Conservation (phyloP, 139 green algal genomes). For the Tetradesmus obliquus region DNA sequence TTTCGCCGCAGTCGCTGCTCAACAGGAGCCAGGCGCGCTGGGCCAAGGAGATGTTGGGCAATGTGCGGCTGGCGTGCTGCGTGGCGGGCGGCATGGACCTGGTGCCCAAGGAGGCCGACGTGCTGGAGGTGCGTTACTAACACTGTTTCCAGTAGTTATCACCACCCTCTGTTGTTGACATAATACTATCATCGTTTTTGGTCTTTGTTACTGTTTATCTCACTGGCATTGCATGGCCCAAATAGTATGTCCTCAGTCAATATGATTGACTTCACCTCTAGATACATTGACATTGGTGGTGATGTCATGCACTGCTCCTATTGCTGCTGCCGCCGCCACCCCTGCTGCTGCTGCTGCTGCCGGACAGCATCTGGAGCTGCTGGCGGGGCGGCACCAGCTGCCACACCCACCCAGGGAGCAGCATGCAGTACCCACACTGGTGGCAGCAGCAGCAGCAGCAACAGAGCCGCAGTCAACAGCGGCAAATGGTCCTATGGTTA, state of each 20-base stretch:
- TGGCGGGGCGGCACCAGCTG: slow-evolving; percentile 49
- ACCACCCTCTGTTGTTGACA: too few relatives aligned
- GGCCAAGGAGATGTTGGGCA: slow-evolving; percentile 80
- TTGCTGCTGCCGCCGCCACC: neutral
- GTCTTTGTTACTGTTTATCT: too few relatives aligned
- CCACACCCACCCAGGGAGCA: slow-evolving; percentile 20
- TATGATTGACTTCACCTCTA: too few relatives aligned
- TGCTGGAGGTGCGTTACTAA: slow-evolving; percentile 43
- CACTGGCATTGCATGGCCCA: too few relatives aligned
- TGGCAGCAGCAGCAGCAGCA: slow-evolving; percentile 7
- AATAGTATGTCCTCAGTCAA: too few relatives aligned
- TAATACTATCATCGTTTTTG: too few relatives aligned
- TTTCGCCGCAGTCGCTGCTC: slow-evolving; percentile 20
- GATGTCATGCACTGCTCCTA: neutral
- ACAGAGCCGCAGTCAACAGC: neutral
- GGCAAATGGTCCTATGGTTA: neutral
- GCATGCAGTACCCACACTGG: neutral
- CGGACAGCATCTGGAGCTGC: slow-evolving; percentile 76
- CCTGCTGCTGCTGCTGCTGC: neutral
- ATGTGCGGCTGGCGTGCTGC: slow-evolving; percentile 84
- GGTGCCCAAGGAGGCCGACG: slow-evolving; percentile 48
- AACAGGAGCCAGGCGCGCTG: slow-evolving; percentile 61
- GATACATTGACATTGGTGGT: too few relatives aligned
- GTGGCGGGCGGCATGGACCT: slow-evolving; percentile 76
- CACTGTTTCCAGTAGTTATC: too few relatives aligned